Conservation (phyloP, 2,329 filamentous ascomycete species). For the Cryoendolithus antarcticus region DNA sequence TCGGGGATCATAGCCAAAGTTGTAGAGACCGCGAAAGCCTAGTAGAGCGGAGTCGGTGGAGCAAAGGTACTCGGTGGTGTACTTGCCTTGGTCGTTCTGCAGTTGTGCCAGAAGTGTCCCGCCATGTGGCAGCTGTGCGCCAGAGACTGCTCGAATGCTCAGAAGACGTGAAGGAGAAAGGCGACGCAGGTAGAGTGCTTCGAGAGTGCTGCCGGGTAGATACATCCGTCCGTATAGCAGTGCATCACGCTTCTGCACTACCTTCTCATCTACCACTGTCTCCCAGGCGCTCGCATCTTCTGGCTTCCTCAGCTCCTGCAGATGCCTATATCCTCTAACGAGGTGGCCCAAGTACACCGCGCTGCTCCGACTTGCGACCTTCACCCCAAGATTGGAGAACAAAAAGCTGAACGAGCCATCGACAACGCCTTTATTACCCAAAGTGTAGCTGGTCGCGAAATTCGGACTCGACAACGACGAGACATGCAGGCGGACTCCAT, state of each 20-base stretch:
- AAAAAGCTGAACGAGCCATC: conserved; percentile 97
- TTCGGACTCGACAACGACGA: conserved; percentile 86
- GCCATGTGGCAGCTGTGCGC: conserved; percentile 57
- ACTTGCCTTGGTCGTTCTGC: conserved; percentile 76
- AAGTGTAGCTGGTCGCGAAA: conserved; percentile 86
- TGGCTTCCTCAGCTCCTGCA: conserved; percentile 51
- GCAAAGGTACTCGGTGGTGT: conserved; percentile 78
- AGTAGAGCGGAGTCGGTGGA: conserved; percentile 86
- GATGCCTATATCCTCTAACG: conserved; percentile 69
- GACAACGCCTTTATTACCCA: conserved; percentile 79
- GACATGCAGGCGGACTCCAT: conserved; percentile 71
- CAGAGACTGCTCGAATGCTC: conserved; percentile 67
- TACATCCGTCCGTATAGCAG: conserved; percentile 69
- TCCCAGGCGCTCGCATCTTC: conserved; percentile 42
- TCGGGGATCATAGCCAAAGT: conserved; percentile 67
- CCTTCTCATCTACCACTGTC: conserved; percentile 38
- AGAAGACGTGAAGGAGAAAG: conserved; percentile 67
- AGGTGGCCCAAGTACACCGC: conserved; percentile 65
- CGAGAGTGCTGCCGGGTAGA: conserved; percentile 71
- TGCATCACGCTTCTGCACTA: conserved; percentile 40
- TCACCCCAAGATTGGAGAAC: conserved; percentile 74
- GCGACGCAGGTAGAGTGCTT: conserved; percentile 71
- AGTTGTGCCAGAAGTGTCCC: conserved; percentile 62
- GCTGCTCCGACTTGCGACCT: conserved; percentile 55
- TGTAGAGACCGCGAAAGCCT: conserved; percentile 81